Conservation (phyloP, 306 rosid genomes). For the Vigna radiata region DNA sequence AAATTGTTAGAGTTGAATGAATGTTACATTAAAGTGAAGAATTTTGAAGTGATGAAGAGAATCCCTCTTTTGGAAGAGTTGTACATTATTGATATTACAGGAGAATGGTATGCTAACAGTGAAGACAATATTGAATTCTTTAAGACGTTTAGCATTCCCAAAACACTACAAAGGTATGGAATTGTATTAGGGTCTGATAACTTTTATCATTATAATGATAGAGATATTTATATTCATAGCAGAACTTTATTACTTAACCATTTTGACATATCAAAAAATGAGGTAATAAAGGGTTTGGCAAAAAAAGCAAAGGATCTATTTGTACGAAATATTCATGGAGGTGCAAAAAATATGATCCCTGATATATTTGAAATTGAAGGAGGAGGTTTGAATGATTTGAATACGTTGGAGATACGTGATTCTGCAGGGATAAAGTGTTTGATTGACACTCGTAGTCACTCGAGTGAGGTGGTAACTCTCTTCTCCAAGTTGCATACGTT, state of each 20-base stretch:
- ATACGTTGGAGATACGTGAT: no score
- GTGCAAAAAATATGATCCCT: neutral
- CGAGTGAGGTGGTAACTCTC: neutral
- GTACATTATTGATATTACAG: neutral
- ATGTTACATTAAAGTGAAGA: neutral
- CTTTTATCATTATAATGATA: neutral
- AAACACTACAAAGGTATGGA: neutral
- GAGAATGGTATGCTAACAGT: neutral
- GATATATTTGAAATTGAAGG: slow-evolving; percentile 1
- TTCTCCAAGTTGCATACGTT: slow-evolving; percentile 35
- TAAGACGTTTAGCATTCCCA: neutral
- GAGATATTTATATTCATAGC: no score
- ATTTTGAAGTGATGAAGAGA: neutral
- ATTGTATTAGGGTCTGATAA: neutral
- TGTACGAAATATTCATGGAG: neutral
- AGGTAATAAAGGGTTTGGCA: neutral
- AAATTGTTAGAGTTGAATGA: neutral
- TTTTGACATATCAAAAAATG: neutral
- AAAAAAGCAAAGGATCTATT: neutral
- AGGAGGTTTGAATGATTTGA: neutral
- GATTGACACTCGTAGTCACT: no score
- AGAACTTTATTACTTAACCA: neutral
- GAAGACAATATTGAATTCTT: neutral
- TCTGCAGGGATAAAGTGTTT: no score
- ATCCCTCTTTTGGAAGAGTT: neutral